Evolutionary conservation across 176 grass and related monocot species (phyloP).

Genomic region (Oropetium thomaeum): DNA sequence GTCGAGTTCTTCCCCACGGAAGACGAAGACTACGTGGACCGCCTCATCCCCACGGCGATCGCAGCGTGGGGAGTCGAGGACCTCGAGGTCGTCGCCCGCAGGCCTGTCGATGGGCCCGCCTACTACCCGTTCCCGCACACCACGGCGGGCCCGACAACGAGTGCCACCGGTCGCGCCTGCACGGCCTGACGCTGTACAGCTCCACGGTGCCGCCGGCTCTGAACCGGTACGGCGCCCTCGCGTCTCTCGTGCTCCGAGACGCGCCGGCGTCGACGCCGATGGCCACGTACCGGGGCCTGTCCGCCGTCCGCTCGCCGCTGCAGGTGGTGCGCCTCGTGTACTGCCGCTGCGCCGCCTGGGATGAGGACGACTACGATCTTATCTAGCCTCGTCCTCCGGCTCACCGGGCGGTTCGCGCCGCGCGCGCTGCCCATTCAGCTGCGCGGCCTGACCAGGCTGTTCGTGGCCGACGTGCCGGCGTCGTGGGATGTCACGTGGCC

Average conservation of each 20-base stretch:
- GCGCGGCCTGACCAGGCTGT: background rate
- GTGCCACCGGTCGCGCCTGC: slow-evolving; percentile 13
- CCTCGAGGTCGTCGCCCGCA: slow-evolving; percentile 3
- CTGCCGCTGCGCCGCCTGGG: too few relatives aligned
- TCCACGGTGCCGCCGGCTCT: background rate
- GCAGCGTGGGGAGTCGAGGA: slow-evolving; percentile 10
- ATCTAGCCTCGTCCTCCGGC: background rate
- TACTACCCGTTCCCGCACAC: slow-evolving; percentile 19
- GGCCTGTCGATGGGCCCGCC: background rate
- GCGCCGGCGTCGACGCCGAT: too few relatives aligned
- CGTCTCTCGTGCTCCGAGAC: too few relatives aligned
- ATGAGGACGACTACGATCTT: background rate
- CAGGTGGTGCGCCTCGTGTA: too few relatives aligned
- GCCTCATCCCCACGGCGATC: background rate
- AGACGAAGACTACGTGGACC: background rate
- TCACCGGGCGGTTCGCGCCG: background rate
- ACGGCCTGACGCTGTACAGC: too few relatives aligned
- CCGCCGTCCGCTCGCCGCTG: too few relatives aligned
- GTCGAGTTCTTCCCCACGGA: slow-evolving; percentile 16
- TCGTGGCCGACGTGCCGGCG: slow-evolving; percentile 5
- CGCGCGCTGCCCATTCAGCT: background rate
- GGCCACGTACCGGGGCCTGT: too few relatives aligned
- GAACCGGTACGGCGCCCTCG: too few relatives aligned
- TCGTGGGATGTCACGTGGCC: slow-evolving; percentile 17
- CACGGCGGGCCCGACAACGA: too few relatives aligned